phyloP scores from a whole-genome alignment of 345 rosid species.

The Bruguiera gymnorhiza region DNA sequence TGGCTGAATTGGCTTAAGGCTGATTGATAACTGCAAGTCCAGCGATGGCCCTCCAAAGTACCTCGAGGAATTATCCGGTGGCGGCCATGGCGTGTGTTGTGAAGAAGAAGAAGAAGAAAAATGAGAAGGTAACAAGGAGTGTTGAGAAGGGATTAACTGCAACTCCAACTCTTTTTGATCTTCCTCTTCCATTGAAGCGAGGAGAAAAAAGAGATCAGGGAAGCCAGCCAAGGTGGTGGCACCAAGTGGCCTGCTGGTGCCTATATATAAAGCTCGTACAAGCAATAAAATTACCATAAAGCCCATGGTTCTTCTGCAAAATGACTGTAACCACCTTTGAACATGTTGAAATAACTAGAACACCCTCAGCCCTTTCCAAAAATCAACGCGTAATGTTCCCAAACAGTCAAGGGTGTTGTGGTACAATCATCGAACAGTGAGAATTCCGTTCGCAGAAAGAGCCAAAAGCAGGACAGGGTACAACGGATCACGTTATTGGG shows the following conservation, averaged over 20 bases:
- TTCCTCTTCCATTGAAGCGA: slow-evolving; percentile 47
- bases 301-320: slow-evolving; percentile 36
- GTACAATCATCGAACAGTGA: slow-evolving; percentile 9
- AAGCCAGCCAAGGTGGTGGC: slow-evolving; percentile 22
- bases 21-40: slow-evolving; percentile 87
- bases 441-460: slow-evolving; percentile 44
- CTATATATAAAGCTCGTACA: slow-evolving; percentile 28
- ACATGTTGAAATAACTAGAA: slow-evolving; percentile 7
- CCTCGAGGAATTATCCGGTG: slow-evolving; percentile 24
- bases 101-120: slow-evolving; percentile 35
- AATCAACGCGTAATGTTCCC: too few relatives aligned
- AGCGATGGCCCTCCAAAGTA: slow-evolving; percentile 50
- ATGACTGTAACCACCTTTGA: slow-evolving; percentile 17
- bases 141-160: slow-evolving; percentile 73
- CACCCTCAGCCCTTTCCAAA: not conserved
- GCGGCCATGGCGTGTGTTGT: slow-evolving; percentile 19
- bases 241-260: slow-evolving; percentile 6
- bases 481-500: slow-evolving; percentile 71
- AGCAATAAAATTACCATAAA: slow-evolving; percentile 24
- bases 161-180: slow-evolving; percentile 72
- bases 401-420: slow-evolving; percentile 14
- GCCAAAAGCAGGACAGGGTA: slow-evolving; percentile 29
- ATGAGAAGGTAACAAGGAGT: slow-evolving; percentile 19
- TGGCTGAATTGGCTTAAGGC: slow-evolving; percentile 51
- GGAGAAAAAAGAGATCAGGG: not conserved